Conservation (phyloP, 2,329 filamentous ascomycete genomes). For the Aspergillus candidus region DNA sequence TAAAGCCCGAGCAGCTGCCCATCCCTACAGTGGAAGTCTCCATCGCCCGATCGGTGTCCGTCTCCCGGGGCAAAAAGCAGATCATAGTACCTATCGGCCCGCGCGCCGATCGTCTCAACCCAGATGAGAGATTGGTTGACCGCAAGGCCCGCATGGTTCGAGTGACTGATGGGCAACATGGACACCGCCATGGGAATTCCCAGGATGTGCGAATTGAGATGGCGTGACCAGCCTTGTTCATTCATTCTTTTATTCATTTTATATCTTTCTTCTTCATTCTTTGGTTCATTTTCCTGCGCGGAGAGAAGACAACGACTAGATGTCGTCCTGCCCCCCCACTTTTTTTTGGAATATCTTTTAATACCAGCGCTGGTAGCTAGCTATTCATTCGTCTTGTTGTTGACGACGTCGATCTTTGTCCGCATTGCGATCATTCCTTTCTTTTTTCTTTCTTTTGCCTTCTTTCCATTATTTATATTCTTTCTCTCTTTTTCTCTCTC, state of each 20-base stretch:
- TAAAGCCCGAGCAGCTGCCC: background rate
- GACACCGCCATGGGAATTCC: constrained; percentile 28
- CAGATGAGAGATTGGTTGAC: constrained; percentile 25
- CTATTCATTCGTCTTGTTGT: no score
- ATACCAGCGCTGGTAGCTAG: no score
- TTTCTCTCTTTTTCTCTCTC: constrained; percentile 3
- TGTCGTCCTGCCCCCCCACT: background rate
- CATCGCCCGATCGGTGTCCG: constrained; percentile 35
- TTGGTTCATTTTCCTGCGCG: no score
- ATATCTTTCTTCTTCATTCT: background rate
- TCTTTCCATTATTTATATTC: background rate
- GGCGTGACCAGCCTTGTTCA: constrained; percentile 6
- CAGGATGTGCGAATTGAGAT: constrained; percentile 29
- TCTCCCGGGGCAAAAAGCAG: constrained; percentile 30
- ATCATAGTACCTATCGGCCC: constrained; percentile 32
- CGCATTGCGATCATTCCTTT: background rate
- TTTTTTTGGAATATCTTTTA: background rate
- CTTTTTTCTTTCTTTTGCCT: background rate
- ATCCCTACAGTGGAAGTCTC: constrained; percentile 29
- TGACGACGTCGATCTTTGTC: no score
- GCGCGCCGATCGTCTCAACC: constrained; percentile 17
- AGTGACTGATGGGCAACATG: constrained; percentile 22
- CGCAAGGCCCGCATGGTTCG: constrained; percentile 23
- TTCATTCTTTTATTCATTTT: background rate
- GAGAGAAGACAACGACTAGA: background rate